Base-by-base conservation (phyloP, 805 yeast species). In the Kodamaea neixiangensis region DNA sequence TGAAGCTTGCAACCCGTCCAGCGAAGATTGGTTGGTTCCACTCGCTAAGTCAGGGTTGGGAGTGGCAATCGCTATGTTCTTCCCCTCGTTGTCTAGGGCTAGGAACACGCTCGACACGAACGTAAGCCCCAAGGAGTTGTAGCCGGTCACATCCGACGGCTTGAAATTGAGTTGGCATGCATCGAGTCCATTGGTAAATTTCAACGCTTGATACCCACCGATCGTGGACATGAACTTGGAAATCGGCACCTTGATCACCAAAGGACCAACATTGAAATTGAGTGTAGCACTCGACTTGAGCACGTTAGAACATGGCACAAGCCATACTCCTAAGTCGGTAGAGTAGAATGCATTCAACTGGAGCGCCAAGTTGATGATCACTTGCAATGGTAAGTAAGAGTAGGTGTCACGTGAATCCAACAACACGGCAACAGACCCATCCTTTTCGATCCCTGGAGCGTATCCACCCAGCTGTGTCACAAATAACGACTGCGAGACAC, bases 301-400 rank as follows among this genome's bases (percentile, higher is more conserved):
- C 13, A 85, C 67, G 29, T 60, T 56, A 10, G 77, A 67, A 68
- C 94, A 87, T 51, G 78, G 78, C 11, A 85, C 84, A 13, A 85
- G 58, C 93, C 93, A 87, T 14, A 76, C 59, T 19, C 69, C 71
- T 5, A 73, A 59, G 5, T 71, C 69, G 3, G 67, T 63, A 2
- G 79, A 75, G 61, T 80, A 87, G 54, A 75, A 79, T 0, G 93
- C 93, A 59, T 84, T 83, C 37, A 85, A 68, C 65, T 87, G 92
- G 20, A 86, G 73, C 0, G 92, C 89, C 25, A 87, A 65, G 56
- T 79, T 80, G 46, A 87, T 73, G 39, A 87, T 69, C 4, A 80
- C 62, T 43, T 78, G 76, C 38, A 77, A 66, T 0, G 93, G 93
- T 33, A 87, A 62, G 60, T 71, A 78, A 22, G 73, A 74, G 62